Evolutionary conservation across 2,329 filamentous ascomycete species (phyloP), one percentile per base, ranked within the genome.

Genomic region (Penicillium occitanis): DNA sequence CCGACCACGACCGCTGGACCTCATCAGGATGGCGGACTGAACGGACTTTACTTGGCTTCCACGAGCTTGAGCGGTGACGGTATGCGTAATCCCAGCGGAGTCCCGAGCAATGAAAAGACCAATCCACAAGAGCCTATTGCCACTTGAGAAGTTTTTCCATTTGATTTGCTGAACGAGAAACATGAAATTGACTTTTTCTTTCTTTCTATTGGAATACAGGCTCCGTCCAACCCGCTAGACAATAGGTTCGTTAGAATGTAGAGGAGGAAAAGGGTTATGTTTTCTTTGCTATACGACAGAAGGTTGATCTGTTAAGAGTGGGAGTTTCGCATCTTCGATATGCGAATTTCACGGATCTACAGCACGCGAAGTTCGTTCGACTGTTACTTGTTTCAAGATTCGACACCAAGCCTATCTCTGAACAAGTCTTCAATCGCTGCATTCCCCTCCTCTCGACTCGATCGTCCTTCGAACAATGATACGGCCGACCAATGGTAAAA

Each of bases 171-270:
- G 51, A 22, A 64, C 37, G 35, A 25, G 57, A 67, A 37, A 61
- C 44, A 55, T 65, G 33, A 73, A 87, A 87, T 74, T 83, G 86
- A 73, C 84, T 84, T 70, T 84, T 78, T 79, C 82, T 40, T 55
- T 40, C n/a, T 30, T 42, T 37, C 28, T 30, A 10, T 81, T 79
- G 86, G 84, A 80, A 84, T 82, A 75, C 76, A 86, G 81, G 80
- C 83, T 82, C 79, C 80, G 80, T 81, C 82, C 82, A 78, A 84
- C 77, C 79, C 80, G 78, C 80, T 81, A 86, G 78, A 83, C 85
- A 79, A 81, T 84, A 74, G 78, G 73, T 70, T 59, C 44, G 48
- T 42, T 48, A 22, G 40, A 48, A 14, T 51, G 28, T 42, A 48
- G 28, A 66, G 42, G 57, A 44, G 37, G 59, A 30, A 37, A 40